Conservation (phyloP, 768 basidiomycete species). For the Auricularia sp. region DNA sequence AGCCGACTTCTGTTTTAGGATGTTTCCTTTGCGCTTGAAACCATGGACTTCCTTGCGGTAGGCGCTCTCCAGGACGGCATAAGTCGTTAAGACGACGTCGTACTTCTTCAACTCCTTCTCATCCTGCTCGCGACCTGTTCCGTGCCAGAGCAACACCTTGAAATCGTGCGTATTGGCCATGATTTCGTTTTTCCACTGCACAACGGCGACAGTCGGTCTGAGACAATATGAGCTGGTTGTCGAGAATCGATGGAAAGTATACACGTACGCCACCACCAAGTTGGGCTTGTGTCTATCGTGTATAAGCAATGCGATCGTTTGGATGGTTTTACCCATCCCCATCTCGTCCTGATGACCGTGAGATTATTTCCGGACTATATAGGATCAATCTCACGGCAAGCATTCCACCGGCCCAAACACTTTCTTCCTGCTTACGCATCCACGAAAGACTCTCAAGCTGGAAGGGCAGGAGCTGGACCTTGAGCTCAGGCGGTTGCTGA, state of each 20-base stretch:
- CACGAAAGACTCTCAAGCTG: slow-evolving; percentile 90
- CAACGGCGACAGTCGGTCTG: slow-evolving; percentile 44
- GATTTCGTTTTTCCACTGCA: slow-evolving; percentile 93
- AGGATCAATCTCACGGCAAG: slow-evolving; percentile 52
- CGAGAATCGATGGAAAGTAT: neutral
- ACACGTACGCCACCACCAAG: slow-evolving; percentile 77
- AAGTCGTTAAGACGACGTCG: slow-evolving; percentile 85
- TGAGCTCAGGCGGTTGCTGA: slow-evolving; percentile 73
- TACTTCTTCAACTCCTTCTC: slow-evolving; percentile 63
- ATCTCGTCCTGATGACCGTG: slow-evolving; percentile 62
- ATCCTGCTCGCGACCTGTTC: slow-evolving; percentile 58
- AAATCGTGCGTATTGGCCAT: slow-evolving; percentile 72
- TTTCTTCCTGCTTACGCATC: slow-evolving; percentile 90
- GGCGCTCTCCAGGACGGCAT: slow-evolving; percentile 80
- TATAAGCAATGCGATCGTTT: slow-evolving; percentile 84
- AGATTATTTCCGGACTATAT: neutral
- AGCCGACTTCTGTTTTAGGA: slow-evolving; percentile 82
- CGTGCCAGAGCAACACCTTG: slow-evolving; percentile 90
- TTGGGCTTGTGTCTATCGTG: slow-evolving; percentile 72
- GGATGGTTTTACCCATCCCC: slow-evolving; percentile 97
- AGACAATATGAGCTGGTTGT: neutral
- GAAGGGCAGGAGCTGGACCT: slow-evolving; percentile 82
- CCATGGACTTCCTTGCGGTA: slow-evolving; percentile 91
- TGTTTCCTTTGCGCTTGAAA: slow-evolving; percentile 73
- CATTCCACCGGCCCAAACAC: slow-evolving; percentile 85